A percentile compares a stretch with the other conserved stretches of the same genome.
Evolutionary conservation across 108 stramenopile genomes (phyloP).

Genomic region (Cyclostephanos invisitatus): DNA sequence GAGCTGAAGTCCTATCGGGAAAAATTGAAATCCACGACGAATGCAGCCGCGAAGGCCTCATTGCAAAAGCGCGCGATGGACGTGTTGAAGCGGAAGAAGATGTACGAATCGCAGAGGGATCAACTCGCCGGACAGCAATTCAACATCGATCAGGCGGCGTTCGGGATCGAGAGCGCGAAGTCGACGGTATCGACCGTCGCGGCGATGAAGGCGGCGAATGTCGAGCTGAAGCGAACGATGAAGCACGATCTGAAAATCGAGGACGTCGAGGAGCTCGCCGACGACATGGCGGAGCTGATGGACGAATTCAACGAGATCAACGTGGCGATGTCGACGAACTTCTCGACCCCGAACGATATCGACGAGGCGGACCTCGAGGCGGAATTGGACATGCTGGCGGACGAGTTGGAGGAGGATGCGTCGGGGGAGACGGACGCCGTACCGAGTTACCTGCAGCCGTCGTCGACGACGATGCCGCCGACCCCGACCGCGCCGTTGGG

Average conservation of each 20-base stretch:
- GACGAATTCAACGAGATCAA: slow-evolving; percentile 96
- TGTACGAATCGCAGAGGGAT: slow-evolving; percentile 98
- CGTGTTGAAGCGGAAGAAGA: slow-evolving; percentile 92
- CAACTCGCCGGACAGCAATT: slow-evolving; percentile 93
- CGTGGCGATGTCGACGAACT: slow-evolving; percentile 91
- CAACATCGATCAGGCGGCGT: slow-evolving; percentile 96
- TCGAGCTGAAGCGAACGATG: slow-evolving; percentile 81
- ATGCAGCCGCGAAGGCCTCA: slow-evolving; percentile 71
- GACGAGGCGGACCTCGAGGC: slow-evolving; percentile 98
- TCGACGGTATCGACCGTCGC: slow-evolving; percentile 90
- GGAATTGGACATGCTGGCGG: slow-evolving; percentile 94
- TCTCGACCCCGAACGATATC: slow-evolving; percentile 92
- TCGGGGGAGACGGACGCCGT: slow-evolving; percentile 51
- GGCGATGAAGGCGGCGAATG: slow-evolving; percentile 94
- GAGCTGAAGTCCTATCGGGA: slow-evolving; percentile 84
- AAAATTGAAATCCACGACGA: slow-evolving; percentile 82
- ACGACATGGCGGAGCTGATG: slow-evolving; percentile 91
- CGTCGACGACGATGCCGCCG: slow-evolving; percentile 47
- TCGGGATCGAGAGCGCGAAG: slow-evolving; percentile 94
- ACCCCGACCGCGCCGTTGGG: slow-evolving; percentile 46
- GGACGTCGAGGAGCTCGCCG: slow-evolving; percentile 93
- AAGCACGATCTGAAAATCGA: slow-evolving; percentile 93
- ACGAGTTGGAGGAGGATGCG: slow-evolving; percentile 89
- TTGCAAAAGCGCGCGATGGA: slow-evolving; percentile 92
- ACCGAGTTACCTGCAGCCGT: slow-evolving; percentile 76